Conservation (phyloP, 2,329 filamentous ascomycete genomes). For the Pyrenophora graminea region DNA sequence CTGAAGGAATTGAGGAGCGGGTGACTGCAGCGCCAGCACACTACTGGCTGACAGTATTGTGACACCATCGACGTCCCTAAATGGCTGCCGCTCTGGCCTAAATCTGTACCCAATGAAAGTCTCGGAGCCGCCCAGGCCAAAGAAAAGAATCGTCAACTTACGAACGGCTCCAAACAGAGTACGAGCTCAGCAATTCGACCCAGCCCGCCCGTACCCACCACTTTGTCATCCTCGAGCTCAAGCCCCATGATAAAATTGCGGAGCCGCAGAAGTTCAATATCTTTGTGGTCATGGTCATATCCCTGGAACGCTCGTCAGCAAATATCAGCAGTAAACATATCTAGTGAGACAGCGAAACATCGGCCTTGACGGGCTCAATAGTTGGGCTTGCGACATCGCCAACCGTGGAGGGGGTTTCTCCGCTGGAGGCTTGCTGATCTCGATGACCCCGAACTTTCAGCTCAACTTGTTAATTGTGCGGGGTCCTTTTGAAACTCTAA, state of each 20-base stretch:
- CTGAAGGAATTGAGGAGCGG: slow-evolving; percentile 17
- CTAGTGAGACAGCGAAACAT: slow-evolving; percentile 1
- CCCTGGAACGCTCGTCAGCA: slow-evolving; percentile 59
- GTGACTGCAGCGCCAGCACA: slow-evolving; percentile 44
- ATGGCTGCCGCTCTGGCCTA: slow-evolving; percentile 2
- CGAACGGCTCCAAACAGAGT: slow-evolving; percentile 74
- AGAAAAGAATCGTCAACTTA: slow-evolving; percentile 56
- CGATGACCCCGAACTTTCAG: slow-evolving; percentile 2
- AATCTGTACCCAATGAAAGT: slow-evolving; percentile 3
- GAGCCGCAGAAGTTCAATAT: slow-evolving; percentile 80
- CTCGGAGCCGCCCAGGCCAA: background rate
- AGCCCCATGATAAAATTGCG: slow-evolving; percentile 75
- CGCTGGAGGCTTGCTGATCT: background rate
- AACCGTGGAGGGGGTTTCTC: background rate
- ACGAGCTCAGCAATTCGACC: slow-evolving; percentile 68
- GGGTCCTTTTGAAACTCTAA: slow-evolving; percentile 9
- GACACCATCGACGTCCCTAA: slow-evolving; percentile 21
- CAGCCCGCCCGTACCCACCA: slow-evolving; percentile 66
- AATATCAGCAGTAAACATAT: background rate
- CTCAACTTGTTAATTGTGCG: slow-evolving; percentile 7
- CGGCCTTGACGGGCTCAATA: background rate
- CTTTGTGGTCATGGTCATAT: slow-evolving; percentile 72
- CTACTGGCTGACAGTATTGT: slow-evolving; percentile 19
- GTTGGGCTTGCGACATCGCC: background rate
- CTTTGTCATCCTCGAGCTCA: slow-evolving; percentile 66